phyloP scores from a whole-genome alignment of 768 basidiomycete genomes.

The Suillus hirtellus region DNA sequence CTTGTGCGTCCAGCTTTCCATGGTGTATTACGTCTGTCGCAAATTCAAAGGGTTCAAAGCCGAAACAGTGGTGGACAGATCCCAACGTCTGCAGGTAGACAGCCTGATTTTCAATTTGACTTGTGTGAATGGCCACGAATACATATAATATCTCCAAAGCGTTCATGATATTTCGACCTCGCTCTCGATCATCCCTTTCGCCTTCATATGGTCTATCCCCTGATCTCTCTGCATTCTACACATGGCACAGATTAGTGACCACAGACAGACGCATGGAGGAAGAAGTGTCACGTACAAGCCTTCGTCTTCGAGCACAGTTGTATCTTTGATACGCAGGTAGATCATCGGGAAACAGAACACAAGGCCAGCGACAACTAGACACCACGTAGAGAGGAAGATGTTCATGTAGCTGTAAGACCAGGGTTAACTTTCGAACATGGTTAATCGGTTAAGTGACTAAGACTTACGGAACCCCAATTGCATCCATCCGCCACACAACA shows the following conservation, averaged over 20 bases:
- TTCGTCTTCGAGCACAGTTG: slow-evolving; percentile 55
- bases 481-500: slow-evolving; percentile 71
- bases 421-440: slow-evolving; percentile 2
- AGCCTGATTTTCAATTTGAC: background rate
- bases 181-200: background rate
- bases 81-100: background rate
- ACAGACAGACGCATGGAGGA: background rate
- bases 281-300: slow-evolving; percentile 41
- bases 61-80: background rate
- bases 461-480: slow-evolving; percentile 61
- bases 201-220: background rate
- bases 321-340: slow-evolving; percentile 61
- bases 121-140: background rate
- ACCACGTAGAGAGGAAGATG: slow-evolving; percentile 73
- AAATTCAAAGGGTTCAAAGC: background rate
- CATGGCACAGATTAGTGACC: background rate
- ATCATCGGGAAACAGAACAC: slow-evolving; percentile 74
- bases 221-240: slow-evolving; percentile 5
- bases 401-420: slow-evolving; percentile 51
- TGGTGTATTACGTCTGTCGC: background rate
- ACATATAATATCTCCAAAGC: background rate
- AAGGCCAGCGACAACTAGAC: slow-evolving; percentile 60
- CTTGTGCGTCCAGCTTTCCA: background rate
- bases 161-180: background rate
- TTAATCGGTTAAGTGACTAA: background rate